Percentiles rank a stretch among this genome's conserved stretches.
Conservation (phyloP, 352 stramenopile species). For the Globisporangium takayamanum region DNA sequence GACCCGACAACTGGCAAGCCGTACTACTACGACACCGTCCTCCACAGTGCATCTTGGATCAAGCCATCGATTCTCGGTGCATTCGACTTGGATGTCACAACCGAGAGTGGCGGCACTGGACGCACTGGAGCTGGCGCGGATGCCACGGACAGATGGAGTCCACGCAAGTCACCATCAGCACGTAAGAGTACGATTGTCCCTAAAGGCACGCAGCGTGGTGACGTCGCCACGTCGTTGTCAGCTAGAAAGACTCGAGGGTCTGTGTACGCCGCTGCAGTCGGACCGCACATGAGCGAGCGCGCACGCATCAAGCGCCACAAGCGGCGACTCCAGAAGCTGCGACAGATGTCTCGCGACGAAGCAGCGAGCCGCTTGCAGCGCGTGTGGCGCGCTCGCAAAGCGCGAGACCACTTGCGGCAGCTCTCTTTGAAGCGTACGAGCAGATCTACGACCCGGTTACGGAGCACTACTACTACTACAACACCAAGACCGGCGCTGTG, state of each 20-base stretch:
- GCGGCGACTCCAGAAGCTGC: conserved; percentile 47
- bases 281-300: conserved; percentile 40
- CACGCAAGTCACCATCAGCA: conserved; percentile 5
- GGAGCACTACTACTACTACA: conserved; percentile 74
- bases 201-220: background rate
- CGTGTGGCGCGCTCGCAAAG: conserved; percentile 33
- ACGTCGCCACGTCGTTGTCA: background rate
- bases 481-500: conserved; percentile 55
- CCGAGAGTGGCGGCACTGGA: background rate
- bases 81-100: conserved; percentile 45
- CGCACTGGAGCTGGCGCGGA: background rate
- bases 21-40: conserved; percentile 69
- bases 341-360: conserved; percentile 44
- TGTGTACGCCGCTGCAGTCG: background rate
- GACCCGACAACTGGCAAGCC: conserved; percentile 28
- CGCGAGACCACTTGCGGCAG: conserved; percentile 28
- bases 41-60: conserved; percentile 44
- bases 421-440: conserved; percentile 56
- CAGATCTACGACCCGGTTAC: conserved; percentile 64
- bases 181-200: conserved; percentile 10
- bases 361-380: conserved; percentile 51
- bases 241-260: too few relatives aligned
- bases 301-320: conserved; percentile 59
- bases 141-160: conserved; percentile 1
- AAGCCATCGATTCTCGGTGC: conserved; percentile 48